These are phyloP conservation scores for Neonectria punicea DNA, from an alignment of 2,329 filamentous ascomycete species.

Conservation along the genomic window DNA sequence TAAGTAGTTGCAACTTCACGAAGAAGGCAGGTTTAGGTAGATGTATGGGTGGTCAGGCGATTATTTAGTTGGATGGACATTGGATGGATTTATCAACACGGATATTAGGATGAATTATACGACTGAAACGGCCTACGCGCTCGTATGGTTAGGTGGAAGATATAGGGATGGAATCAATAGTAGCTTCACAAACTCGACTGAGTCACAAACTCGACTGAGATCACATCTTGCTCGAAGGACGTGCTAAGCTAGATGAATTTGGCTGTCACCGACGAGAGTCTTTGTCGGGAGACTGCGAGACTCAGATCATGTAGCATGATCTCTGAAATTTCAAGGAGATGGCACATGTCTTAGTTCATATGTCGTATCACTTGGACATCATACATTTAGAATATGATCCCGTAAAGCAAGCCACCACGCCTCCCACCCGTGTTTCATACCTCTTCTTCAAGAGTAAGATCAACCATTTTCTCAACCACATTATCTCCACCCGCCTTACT, in stretches of 20 bases:
- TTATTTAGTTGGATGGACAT: not conserved
- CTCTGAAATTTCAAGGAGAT: not conserved
- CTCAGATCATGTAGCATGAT: not conserved
- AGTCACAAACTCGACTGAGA: not conserved
- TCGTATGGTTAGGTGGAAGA: not conserved
- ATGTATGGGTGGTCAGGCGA: not conserved
- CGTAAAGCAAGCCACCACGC: not conserved
- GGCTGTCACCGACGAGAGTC: not conserved
- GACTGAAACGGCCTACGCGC: constrained; percentile 10
- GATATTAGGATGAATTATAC: constrained; percentile 13
- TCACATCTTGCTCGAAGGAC: not conserved
- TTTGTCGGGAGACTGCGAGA: not conserved
- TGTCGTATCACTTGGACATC: not conserved
- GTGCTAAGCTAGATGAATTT: not conserved
- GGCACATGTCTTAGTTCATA: not conserved
- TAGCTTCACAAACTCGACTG: not conserved
- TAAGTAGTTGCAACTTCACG: not conserved
- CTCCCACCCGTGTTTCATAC: constrained; percentile 6
- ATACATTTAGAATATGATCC: not conserved
- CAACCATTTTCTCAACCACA: constrained; percentile 39
- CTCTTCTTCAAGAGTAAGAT: constrained; percentile 41
- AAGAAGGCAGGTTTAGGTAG: not conserved
- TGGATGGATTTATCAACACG: not conserved
- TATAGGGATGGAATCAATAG: not conserved
- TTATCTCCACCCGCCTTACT: constrained; percentile 33